phyloP scores from a whole-genome alignment of 2,329 filamentous ascomycete genomes.

The Calonectria multiphialidica region DNA sequence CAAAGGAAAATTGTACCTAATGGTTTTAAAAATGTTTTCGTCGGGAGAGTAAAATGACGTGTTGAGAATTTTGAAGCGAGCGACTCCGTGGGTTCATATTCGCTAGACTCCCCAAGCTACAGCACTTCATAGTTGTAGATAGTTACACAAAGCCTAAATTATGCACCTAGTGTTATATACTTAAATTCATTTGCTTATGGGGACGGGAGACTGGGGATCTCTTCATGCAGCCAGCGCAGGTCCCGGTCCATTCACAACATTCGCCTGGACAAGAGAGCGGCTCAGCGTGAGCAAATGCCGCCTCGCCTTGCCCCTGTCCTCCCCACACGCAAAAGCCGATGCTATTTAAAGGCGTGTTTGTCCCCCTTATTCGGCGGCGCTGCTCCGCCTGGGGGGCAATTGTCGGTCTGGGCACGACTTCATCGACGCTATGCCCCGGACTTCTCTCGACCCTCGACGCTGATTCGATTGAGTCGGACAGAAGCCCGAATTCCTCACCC shows the following conservation, averaged over 20 bases:
- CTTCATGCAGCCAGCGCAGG: background rate
- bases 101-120: too few relatives aligned
- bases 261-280: background rate
- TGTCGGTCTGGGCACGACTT: background rate
- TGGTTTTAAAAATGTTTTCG: background rate
- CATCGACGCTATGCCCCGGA: background rate
- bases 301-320: background rate
- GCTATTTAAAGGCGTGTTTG: background rate
- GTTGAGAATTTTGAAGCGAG: background rate
- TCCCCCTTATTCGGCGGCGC: background rate
- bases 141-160: too few relatives aligned
- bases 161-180: too few relatives aligned
- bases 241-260: too few relatives aligned
- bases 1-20: background rate
- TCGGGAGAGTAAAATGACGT: background rate
- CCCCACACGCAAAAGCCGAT: background rate
- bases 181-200: too few relatives aligned
- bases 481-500: constrained; percentile 27
- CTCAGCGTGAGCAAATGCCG: background rate
- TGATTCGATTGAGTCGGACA: constrained; percentile 25
- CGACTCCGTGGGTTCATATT: background rate
- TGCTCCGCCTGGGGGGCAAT: background rate
- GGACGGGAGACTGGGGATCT: background rate
- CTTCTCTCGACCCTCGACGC: constrained; percentile 4
- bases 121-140: too few relatives aligned